Percentiles rank a stretch among this genome's conserved stretches.
Conservation (phyloP, 345 rosid genomes). For the Eucalyptus caleyi region DNA sequence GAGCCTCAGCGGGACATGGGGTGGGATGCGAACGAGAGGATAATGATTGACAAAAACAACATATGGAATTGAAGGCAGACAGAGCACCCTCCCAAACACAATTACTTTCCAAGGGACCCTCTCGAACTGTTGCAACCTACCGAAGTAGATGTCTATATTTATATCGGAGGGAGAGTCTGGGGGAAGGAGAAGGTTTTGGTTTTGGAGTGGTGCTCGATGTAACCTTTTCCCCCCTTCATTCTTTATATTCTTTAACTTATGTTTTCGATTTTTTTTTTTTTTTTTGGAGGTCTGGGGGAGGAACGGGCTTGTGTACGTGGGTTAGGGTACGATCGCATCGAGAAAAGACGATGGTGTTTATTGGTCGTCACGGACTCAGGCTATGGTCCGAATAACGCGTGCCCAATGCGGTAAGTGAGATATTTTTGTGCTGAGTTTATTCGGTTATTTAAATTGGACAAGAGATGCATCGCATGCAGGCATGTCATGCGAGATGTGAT, state of each 20-base stretch:
- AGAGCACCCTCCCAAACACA: not conserved
- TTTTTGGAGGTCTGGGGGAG: not conserved
- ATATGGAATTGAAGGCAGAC: not conserved
- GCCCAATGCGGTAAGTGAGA: not conserved
- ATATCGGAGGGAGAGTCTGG: not conserved
- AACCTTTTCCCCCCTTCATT: not conserved
- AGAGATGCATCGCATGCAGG: not conserved
- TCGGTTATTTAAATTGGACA: not conserved
- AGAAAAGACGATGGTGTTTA: not conserved
- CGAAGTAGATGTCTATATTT: not conserved
- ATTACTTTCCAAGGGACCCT: not conserved
- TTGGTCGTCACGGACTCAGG: not conserved
- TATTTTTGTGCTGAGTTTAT: not conserved
- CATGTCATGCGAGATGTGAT: slow-evolving; percentile 37
- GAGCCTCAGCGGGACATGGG: not conserved
- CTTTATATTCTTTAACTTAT: not conserved
- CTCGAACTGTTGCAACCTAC: not conserved
- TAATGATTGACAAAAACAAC: not conserved
- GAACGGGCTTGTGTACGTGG: not conserved
- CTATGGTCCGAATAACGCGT: not conserved
- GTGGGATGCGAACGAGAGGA: not conserved
- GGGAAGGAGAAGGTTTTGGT: not conserved
- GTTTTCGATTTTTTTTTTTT: not conserved
- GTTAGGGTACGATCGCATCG: not conserved
- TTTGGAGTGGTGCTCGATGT: not conserved